These are phyloP conservation scores for Boeremia lycopersici DNA, from an alignment of 2,329 filamentous ascomycete genomes.

Conservation along the genomic window DNA sequence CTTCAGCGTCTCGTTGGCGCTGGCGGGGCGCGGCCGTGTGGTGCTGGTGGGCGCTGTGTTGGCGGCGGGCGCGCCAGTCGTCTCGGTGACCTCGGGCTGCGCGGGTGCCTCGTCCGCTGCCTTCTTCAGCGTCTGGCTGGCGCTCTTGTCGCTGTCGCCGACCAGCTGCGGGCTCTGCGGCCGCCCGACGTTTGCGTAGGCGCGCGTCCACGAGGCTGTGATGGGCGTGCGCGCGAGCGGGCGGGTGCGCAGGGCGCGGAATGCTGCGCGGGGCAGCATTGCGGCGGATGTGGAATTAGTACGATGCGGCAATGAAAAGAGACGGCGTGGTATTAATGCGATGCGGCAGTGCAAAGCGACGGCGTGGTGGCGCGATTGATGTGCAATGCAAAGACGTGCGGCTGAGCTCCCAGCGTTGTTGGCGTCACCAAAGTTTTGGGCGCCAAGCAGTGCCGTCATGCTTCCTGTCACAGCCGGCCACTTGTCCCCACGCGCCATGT, in stretches of 20 bases:
- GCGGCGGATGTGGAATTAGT: neutral
- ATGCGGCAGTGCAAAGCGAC: no score
- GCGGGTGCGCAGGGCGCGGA: constrained; percentile 41
- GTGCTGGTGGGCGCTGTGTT: constrained; percentile 27
- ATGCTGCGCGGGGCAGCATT: constrained; percentile 46
- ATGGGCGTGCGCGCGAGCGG: constrained; percentile 13
- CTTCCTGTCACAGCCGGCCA: no score
- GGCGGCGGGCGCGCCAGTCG: constrained; percentile 19
- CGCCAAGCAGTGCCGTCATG: no score
- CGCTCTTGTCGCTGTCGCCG: constrained; percentile 34
- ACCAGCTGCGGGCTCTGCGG: constrained; percentile 32
- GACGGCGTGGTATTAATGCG: no score
- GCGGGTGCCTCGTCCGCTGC: no score
- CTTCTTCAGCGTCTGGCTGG: no score
- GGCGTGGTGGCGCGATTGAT: no score
- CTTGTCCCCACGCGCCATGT: constrained; percentile 41
- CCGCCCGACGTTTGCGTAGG: constrained; percentile 26
- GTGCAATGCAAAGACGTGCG: no score
- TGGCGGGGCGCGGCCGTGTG: constrained; percentile 25
- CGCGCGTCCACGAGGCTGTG: constrained; percentile 20
- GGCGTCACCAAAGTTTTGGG: no score
- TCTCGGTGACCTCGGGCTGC: constrained; percentile 44
- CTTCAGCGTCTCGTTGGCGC: constrained; percentile 21
- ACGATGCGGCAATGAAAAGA: neutral
- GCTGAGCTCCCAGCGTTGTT: no score